A percentile compares a stretch with the other conserved stretches of the same genome.
Evolutionary conservation across 176 grass and related monocot species (phyloP).

Genomic region (Oryza glaberrima): DNA sequence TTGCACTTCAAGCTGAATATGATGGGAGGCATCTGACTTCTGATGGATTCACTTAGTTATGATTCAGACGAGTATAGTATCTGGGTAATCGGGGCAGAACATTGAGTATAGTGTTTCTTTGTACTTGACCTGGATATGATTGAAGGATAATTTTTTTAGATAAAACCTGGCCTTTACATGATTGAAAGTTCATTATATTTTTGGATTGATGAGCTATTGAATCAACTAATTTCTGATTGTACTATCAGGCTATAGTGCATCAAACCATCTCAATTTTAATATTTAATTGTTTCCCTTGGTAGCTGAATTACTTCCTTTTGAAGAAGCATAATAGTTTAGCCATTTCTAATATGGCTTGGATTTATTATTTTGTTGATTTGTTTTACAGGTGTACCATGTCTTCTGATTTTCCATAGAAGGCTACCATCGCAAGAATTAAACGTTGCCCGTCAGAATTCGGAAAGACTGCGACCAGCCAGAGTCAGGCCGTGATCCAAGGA

Average conservation of each 20-base stretch:
- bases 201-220: too few relatives aligned
- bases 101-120: background rate
- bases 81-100: background rate
- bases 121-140: too few relatives aligned
- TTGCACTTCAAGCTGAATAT: background rate
- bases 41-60: background rate
- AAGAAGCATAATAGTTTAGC: background rate
- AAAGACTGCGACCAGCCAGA: background rate
- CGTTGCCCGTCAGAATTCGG: background rate
- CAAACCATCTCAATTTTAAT: too few relatives aligned
- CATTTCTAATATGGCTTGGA: background rate
- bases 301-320: background rate
- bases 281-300: too few relatives aligned
- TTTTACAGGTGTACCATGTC: background rate
- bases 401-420: background rate
- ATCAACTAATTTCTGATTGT: too few relatives aligned
- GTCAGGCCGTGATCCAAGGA: background rate
- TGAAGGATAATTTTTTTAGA: too few relatives aligned
- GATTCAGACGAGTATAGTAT: background rate
- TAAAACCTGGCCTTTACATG: too few relatives aligned
- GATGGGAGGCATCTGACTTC: background rate
- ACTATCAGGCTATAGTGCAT: too few relatives aligned
- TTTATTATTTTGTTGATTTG: constrained; percentile 13
- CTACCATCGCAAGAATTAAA: background rate
- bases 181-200: too few relatives aligned